These are phyloP conservation scores for Ganoderma boninense DNA, from an alignment of 1,284 basidiomycete species.

Conservation along the genomic window DNA sequence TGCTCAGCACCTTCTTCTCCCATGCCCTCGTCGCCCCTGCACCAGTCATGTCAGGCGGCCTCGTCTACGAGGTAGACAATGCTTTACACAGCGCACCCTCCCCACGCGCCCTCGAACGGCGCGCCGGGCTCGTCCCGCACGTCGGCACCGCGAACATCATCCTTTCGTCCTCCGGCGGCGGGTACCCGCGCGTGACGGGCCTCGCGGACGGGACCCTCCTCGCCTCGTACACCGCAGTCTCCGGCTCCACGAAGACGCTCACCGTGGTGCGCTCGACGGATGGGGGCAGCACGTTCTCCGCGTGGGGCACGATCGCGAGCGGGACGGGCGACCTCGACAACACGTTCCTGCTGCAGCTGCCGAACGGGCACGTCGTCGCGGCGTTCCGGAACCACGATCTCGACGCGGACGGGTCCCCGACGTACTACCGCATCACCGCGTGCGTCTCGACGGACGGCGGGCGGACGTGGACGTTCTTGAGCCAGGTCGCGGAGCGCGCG, in stretches of 20 bases:
- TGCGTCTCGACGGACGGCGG: slow-evolving; percentile 1
- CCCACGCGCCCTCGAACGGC: slow-evolving; percentile 63
- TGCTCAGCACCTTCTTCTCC: slow-evolving; percentile 2
- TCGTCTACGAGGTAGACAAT: neutral
- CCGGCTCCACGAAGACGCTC: slow-evolving; percentile 7
- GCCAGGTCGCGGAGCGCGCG: neutral
- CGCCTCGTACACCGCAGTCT: slow-evolving; percentile 6
- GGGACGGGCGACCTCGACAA: slow-evolving; percentile 20
- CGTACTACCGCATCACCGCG: slow-evolving; percentile 18
- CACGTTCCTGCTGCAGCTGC: slow-evolving; percentile 18
- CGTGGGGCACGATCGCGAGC: slow-evolving; percentile 14
- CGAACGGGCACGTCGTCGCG: slow-evolving; percentile 18
- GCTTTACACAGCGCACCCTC: neutral
- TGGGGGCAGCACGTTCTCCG: slow-evolving; percentile 13
- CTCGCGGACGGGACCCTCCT: slow-evolving; percentile 16
- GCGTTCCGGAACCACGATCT: slow-evolving; percentile 23
- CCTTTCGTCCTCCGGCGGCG: slow-evolving; percentile 17
- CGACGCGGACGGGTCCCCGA: neutral
- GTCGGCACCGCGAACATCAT: slow-evolving; percentile 54
- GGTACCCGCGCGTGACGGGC: slow-evolving; percentile 16
- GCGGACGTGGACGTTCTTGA: neutral
- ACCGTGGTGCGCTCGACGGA: slow-evolving; percentile 13
- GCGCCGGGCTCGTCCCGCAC: slow-evolving; percentile 76
- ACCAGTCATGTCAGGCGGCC: neutral
- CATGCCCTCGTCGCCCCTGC: neutral